These are phyloP conservation scores for Camellia oleifera DNA, from an alignment of 179 eudicot genomes.

Conservation along the genomic window DNA sequence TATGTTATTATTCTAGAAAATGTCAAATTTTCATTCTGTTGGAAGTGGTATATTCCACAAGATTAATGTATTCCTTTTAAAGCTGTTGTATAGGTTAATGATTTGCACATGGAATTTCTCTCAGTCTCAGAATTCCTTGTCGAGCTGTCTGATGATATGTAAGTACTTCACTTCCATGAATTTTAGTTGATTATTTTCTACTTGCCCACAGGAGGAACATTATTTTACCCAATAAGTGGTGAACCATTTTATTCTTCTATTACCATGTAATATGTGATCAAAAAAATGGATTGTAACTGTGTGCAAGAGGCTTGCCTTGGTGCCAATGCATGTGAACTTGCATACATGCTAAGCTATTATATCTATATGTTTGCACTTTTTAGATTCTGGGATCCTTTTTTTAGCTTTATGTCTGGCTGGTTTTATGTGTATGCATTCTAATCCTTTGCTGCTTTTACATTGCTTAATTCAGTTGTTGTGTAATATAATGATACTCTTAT, in stretches of 20 bases:
- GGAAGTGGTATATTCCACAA: background rate
- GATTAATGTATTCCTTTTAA: constrained; percentile 31
- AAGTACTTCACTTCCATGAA: constrained; percentile 33
- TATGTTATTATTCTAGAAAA: background rate
- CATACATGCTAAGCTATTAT: background rate
- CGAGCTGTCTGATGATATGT: constrained; percentile 95
- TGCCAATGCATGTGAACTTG: background rate
- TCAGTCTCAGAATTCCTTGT: constrained; percentile 83
- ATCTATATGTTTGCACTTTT: background rate
- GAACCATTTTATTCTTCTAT: background rate
- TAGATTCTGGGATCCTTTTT: background rate
- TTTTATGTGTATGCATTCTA: background rate
- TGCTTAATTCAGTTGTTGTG: background rate
- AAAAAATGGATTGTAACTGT: background rate
- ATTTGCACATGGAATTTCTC: constrained; percentile 85
- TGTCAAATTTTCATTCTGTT: background rate
- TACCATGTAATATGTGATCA: background rate
- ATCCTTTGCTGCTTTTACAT: background rate
- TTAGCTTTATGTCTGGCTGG: background rate
- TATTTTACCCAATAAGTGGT: background rate
- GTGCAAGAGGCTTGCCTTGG: background rate
- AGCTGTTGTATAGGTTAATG: constrained; percentile 60
- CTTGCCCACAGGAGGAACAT: background rate
- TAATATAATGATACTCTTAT: constrained; percentile 1
- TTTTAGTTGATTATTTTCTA: background rate